phyloP scores from a whole-genome alignment of 345 rosid species.

The Hibiscus tridactylites region DNA sequence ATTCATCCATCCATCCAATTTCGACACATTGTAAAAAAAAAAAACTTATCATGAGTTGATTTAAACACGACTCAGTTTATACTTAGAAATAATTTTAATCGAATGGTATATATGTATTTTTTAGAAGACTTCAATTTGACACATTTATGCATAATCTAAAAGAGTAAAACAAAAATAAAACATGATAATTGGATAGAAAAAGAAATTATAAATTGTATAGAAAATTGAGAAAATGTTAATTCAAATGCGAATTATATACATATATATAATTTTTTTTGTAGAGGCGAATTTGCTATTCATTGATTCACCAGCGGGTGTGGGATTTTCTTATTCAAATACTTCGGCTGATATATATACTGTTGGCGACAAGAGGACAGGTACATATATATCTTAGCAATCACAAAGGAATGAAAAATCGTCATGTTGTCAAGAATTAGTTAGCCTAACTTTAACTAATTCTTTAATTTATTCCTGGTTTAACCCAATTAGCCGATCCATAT shows the following conservation, averaged over 20 bases:
- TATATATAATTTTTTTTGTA: conserved; percentile 8
- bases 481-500: neutral
- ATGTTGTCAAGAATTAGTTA: conserved; percentile 16
- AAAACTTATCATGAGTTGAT: too few species aligned
- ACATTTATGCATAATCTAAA: too few species aligned
- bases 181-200: neutral
- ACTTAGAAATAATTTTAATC: too few species aligned
- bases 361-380: conserved; percentile 86
- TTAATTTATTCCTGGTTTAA: neutral
- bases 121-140: too few species aligned
- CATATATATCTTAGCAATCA: neutral
- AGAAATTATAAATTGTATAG: neutral
- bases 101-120: too few species aligned
- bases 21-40: too few species aligned
- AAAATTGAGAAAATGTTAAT: neutral
- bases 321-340: conserved; percentile 71
- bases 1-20: too few species aligned
- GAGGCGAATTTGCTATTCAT: conserved; percentile 76
- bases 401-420: neutral
- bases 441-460: conserved; percentile 4
- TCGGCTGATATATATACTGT: conserved; percentile 39
- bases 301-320: conserved; percentile 91
- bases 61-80: too few species aligned
- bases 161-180: neutral
- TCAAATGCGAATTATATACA: neutral